Percentiles rank a stretch among this genome's conserved stretches.
phyloP scores from a whole-genome alignment of 2,329 filamentous ascomycete genomes.

The Botrytis cinerea region DNA sequence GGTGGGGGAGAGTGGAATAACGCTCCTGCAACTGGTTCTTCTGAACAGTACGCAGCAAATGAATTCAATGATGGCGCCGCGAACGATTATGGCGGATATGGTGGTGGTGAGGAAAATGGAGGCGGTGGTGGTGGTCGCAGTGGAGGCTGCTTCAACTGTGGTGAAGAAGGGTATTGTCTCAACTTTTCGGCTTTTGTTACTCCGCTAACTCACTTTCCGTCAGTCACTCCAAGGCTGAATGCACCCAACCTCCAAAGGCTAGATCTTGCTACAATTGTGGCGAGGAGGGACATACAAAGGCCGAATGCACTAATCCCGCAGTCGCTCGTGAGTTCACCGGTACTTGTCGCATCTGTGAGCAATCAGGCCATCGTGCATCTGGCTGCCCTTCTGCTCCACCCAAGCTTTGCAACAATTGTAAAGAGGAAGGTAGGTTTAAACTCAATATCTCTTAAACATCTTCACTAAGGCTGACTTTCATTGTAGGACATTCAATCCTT shows the following conservation, averaged over 20 bases:
- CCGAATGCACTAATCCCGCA: conserved; percentile 59
- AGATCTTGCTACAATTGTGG: conserved; percentile 57
- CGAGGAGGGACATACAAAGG: conserved; percentile 63
- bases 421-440: conserved; percentile 53
- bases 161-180: conserved; percentile 55
- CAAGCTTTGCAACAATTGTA: conserved; percentile 61
- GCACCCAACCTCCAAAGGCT: conserved; percentile 34
- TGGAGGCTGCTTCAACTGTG: conserved; percentile 62
- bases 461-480: conserved; percentile 8
- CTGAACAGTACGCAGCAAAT: background rate
- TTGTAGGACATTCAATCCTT: conserved; percentile 54
- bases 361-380: conserved; percentile 56
- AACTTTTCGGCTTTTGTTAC: background rate
- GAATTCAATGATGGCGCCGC: conserved; percentile 14
- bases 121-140: conserved; percentile 4
- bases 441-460: background rate
- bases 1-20: conserved; percentile 19
- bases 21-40: background rate
- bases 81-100: background rate
- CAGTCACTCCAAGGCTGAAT: conserved; percentile 31
- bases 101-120: background rate
- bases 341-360: conserved; percentile 59
- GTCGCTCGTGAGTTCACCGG: conserved; percentile 53
- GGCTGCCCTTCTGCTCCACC: conserved; percentile 65
- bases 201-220: conserved; percentile 12